Percentiles rank a stretch among this genome's conserved stretches.
Evolutionary conservation across 163 green algal genomes (phyloP).

Genomic region (Scenedesmus sp.): DNA sequence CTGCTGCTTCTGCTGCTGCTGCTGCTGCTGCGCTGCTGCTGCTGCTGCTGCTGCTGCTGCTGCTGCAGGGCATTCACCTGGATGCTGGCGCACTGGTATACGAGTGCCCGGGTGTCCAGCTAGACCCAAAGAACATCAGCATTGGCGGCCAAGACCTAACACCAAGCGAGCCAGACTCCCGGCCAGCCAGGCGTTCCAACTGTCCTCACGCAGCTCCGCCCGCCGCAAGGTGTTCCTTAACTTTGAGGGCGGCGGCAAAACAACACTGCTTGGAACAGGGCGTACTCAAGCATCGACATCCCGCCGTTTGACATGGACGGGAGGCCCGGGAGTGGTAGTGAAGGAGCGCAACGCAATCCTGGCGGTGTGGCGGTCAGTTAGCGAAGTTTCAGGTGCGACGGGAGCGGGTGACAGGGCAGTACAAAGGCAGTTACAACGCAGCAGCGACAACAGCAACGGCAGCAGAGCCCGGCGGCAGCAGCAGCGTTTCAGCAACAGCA

Average conservation of each 20-base stretch:
- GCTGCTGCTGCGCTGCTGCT: background rate
- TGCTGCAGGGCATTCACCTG: background rate
- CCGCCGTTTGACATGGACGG: conserved; percentile 30
- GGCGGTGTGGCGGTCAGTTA: background rate
- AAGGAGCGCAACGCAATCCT: background rate
- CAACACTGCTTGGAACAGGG: conserved; percentile 23
- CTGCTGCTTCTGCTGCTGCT: background rate
- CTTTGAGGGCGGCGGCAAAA: background rate
- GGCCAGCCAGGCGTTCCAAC: conserved; percentile 31
- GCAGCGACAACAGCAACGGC: background rate
- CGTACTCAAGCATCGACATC: background rate
- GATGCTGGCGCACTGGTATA: conserved; percentile 10
- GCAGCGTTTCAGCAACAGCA: background rate
- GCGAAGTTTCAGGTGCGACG: background rate
- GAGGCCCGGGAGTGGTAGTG: background rate
- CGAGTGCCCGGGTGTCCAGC: conserved; percentile 8
- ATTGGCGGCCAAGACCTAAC: background rate
- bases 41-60: background rate
- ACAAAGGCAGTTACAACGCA: background rate
- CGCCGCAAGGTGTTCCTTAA: conserved; percentile 8
- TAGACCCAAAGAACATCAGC: background rate
- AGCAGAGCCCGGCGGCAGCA: background rate
- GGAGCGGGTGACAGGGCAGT: background rate
- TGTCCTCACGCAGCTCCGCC: conserved; percentile 9
- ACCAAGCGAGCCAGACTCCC: background rate